Evolutionary conservation across 1,284 basidiomycete genomes (phyloP).

Genomic region (Rhodotorula sp.): DNA sequence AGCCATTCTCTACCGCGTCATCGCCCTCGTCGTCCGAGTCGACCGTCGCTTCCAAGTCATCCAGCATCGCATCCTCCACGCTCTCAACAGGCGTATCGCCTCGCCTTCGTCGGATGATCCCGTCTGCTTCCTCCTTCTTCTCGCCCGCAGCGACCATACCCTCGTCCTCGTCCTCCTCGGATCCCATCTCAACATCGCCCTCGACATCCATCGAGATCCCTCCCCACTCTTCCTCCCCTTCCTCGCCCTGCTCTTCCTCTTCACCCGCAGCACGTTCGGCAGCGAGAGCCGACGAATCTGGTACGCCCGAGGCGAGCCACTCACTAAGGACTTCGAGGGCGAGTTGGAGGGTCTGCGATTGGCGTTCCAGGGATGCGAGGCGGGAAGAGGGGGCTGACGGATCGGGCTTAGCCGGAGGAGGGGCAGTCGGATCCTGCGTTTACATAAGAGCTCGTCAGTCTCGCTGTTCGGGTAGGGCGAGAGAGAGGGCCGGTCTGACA

Average conservation of each 20-base stretch:
- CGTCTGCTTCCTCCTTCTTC: too few relatives aligned
- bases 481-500: conserved; percentile 4
- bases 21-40: conserved; percentile 41
- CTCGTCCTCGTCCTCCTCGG: too few relatives aligned
- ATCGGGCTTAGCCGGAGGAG: background rate
- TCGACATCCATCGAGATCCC: conserved; percentile 36
- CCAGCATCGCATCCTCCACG: too few relatives aligned
- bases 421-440: conserved; percentile 24
- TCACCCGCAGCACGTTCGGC: conserved; percentile 13
- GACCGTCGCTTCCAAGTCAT: too few relatives aligned
- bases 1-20: background rate
- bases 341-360: conserved; percentile 69
- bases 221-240: conserved; percentile 46
- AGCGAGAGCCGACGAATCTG: conserved; percentile 11
- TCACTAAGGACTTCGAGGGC: conserved; percentile 70
- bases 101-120: too few relatives aligned
- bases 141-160: too few relatives aligned
- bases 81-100: too few relatives aligned
- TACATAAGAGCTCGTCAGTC: background rate
- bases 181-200: conserved; percentile 32
- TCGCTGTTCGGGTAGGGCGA: background rate
- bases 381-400: conserved; percentile 54
- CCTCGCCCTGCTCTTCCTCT: conserved; percentile 39
- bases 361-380: conserved; percentile 71
- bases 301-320: conserved; percentile 36